Evolutionary conservation across 2,329 filamentous ascomycete genomes (phyloP).

Genomic region (Fusarium sp.): DNA sequence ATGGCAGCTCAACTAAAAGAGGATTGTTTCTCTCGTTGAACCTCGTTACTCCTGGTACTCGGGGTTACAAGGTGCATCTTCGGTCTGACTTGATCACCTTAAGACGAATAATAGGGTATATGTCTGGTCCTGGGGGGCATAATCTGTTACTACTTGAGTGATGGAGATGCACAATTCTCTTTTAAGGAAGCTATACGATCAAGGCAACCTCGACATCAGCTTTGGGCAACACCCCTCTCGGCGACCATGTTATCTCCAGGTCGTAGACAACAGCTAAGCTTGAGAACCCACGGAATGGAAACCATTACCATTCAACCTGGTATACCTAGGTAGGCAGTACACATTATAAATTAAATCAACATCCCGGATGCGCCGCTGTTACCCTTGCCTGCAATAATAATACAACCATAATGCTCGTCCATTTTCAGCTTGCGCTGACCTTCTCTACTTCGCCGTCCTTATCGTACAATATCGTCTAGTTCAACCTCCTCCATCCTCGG

Average conservation of each 20-base stretch:
- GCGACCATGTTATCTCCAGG: not conserved
- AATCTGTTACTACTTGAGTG: not conserved
- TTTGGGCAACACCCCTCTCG: not conserved
- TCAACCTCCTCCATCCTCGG: not conserved
- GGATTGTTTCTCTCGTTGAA: not conserved
- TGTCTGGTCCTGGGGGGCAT: not conserved
- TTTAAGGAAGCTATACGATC: constrained; percentile 3
- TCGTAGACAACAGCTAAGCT: not conserved
- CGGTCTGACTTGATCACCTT: constrained; percentile 10
- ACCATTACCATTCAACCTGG: not conserved
- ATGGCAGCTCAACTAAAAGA: not conserved
- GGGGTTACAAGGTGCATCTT: constrained; percentile 17
- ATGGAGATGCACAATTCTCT: not conserved
- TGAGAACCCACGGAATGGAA: not conserved
- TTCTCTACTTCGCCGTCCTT: constrained; percentile 15
- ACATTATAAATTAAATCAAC: not conserved
- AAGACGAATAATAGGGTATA: not conserved
- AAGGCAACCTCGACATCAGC: not conserved
- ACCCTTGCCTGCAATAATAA: not conserved
- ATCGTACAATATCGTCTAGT: constrained; percentile 13
- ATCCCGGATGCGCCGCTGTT: not conserved
- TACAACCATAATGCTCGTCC: not conserved
- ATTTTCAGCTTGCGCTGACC: constrained; percentile 26
- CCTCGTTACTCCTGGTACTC: constrained; percentile 7
- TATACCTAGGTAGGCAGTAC: not conserved